A percentile compares a stretch with the other conserved stretches of the same genome.
These are phyloP conservation scores for Cystoderma amianthinum DNA, from an alignment of 768 basidiomycete species.

Conservation along the genomic window DNA sequence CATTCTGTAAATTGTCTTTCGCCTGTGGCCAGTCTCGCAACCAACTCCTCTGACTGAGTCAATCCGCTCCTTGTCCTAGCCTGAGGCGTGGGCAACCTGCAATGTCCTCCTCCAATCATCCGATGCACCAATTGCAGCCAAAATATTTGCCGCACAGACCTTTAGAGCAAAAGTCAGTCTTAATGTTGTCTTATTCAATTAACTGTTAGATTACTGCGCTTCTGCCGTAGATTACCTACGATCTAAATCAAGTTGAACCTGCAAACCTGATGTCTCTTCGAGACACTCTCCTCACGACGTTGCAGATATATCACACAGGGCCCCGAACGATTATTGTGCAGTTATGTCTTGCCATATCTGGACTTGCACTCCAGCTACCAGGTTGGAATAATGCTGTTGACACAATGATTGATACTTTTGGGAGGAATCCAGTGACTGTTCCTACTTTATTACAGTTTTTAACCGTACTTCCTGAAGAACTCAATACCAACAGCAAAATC, in stretches of 20 bases:
- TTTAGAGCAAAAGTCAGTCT: conserved; percentile 83
- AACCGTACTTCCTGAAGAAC: conserved; percentile 86
- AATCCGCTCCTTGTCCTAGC: conserved; percentile 65
- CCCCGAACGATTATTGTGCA: conserved; percentile 84
- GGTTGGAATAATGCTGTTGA: conserved; percentile 80
- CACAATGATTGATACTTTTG: conserved; percentile 79
- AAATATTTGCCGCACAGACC: conserved; percentile 94
- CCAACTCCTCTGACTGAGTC: conserved; percentile 62
- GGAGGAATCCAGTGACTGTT: conserved; percentile 77
- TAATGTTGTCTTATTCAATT: background rate
- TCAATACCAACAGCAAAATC: conserved; percentile 77
- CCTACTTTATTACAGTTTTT: conserved; percentile 84
- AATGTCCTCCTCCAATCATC: conserved; percentile 82
- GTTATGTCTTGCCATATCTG: conserved; percentile 83
- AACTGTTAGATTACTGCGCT: conserved; percentile 14
- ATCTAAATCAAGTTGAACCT: conserved; percentile 80
- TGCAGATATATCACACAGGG: conserved; percentile 67
- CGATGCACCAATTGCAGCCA: conserved; percentile 72
- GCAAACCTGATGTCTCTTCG: conserved; percentile 72
- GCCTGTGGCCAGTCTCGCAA: conserved; percentile 57
- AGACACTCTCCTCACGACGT: conserved; percentile 77
- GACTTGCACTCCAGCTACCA: conserved; percentile 84
- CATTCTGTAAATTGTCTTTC: conserved; percentile 92
- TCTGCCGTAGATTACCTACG: conserved; percentile 78
- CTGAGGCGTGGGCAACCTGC: conserved; percentile 94